These are phyloP conservation scores for Chaetomium cochliodes DNA, from an alignment of 495 filamentous ascomycete genomes.

Conservation along the genomic window DNA sequence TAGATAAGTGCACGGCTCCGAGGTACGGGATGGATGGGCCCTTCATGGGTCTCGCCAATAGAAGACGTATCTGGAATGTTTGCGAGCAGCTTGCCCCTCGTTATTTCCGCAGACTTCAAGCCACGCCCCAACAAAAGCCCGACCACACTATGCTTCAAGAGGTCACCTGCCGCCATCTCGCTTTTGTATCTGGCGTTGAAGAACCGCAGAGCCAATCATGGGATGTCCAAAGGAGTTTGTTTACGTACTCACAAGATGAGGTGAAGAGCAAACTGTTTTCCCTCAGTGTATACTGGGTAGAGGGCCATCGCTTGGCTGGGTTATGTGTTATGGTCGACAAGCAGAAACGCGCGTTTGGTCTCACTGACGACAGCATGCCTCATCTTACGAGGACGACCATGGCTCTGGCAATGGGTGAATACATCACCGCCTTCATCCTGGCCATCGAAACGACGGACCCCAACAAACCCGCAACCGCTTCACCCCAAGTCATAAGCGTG, in stretches of 20 bases:
- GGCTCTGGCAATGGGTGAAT: background rate
- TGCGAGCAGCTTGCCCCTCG: slow-evolving; percentile 4
- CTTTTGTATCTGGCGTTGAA: background rate
- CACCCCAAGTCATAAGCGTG: background rate
- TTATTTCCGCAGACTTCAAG: slow-evolving; percentile 1
- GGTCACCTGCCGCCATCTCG: background rate
- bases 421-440: background rate
- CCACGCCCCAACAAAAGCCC: background rate
- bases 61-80: slow-evolving; percentile 7
- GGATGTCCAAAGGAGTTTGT: background rate
- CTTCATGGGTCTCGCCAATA: background rate
- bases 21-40: slow-evolving; percentile 1
- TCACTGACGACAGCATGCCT: background rate
- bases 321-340: background rate
- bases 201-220: background rate
- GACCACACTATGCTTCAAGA: background rate
- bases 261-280: background rate
- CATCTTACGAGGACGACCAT: background rate
- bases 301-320: background rate
- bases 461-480: background rate
- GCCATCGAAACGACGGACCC: background rate
- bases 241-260: background rate
- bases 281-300: background rate
- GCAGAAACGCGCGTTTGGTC: background rate
- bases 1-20: background rate